These are phyloP conservation scores for Naematelia aurantialba DNA, from an alignment of 768 basidiomycete genomes.

Conservation along the genomic window DNA sequence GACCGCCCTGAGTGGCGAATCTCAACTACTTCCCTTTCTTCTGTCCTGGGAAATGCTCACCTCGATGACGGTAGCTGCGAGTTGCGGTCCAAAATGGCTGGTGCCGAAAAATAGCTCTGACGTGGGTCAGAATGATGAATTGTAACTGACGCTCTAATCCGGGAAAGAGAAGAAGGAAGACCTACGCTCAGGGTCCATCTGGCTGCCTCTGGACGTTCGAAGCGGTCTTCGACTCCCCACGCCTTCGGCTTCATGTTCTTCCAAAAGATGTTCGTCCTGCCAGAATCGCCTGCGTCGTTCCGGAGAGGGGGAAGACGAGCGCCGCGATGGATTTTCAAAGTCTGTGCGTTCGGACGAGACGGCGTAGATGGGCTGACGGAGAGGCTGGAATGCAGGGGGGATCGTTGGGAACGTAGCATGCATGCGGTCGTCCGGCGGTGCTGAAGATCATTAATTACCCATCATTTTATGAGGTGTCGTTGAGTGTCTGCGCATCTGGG, in stretches of 20 bases:
- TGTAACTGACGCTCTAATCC: not conserved
- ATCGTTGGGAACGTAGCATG: not conserved
- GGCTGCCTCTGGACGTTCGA: not conserved
- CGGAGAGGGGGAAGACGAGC: not conserved
- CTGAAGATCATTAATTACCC: not conserved
- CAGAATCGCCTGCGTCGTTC: not conserved
- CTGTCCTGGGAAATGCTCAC: constrained; percentile 6
- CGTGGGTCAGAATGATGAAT: too few species aligned
- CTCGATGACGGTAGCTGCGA: constrained; percentile 20
- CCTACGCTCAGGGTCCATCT: not conserved
- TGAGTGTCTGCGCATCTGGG: too few species aligned
- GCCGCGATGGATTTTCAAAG: not conserved
- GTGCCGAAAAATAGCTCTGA: constrained; percentile 19
- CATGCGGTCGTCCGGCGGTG: not conserved
- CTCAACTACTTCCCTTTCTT: constrained; percentile 9
- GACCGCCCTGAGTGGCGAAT: constrained; percentile 4
- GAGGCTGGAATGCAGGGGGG: not conserved
- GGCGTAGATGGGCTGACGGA: not conserved
- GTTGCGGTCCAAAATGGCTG: constrained; percentile 28
- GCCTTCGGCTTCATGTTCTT: not conserved
- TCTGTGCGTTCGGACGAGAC: not conserved
- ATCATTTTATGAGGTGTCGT: too few species aligned
- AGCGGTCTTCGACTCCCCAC: not conserved
- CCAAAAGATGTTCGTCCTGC: not conserved
- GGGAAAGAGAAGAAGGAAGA: not conserved